Conservation (phyloP, 1,139 yeast genomes). For the Yamadazyma epiphylla region DNA sequence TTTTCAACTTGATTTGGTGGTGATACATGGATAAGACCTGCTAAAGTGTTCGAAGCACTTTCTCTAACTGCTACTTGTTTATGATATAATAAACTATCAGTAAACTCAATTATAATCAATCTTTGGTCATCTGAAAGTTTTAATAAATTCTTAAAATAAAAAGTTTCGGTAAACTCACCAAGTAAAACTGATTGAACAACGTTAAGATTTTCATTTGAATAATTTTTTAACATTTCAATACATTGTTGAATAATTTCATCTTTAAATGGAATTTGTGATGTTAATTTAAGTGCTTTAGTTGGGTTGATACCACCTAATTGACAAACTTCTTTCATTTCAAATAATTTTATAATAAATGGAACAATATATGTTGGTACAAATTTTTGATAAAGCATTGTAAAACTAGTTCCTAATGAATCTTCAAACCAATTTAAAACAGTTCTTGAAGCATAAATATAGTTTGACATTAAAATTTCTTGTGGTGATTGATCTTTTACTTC, state of each 20-base stretch:
- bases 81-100: slow-evolving; percentile 55
- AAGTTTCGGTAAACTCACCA: slow-evolving; percentile 68
- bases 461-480: slow-evolving; percentile 44
- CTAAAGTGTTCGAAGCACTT: slow-evolving; percentile 68
- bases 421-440: slow-evolving; percentile 42
- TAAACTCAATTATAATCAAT: slow-evolving; percentile 46
- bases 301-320: slow-evolving; percentile 68
- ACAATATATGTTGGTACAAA: slow-evolving; percentile 45
- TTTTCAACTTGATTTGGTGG: slow-evolving; percentile 51
- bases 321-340: slow-evolving; percentile 76
- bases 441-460: slow-evolving; percentile 46
- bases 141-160: slow-evolving; percentile 71
- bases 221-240: slow-evolving; percentile 48
- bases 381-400: slow-evolving; percentile 36
- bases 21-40: slow-evolving; percentile 81
- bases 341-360: slow-evolving; percentile 68
- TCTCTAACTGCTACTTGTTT: slow-evolving; percentile 75
- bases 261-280: slow-evolving; percentile 59
- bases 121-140: slow-evolving; percentile 50
- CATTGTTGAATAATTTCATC: slow-evolving; percentile 39
- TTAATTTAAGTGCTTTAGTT: slow-evolving; percentile 45
- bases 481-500: slow-evolving; percentile 32
- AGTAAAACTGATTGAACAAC: slow-evolving; percentile 69
- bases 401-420: slow-evolving; percentile 40
- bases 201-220: slow-evolving; percentile 41